Base-by-base conservation (phyloP, 2,329 filamentous ascomycete genomes). In the Colletotrichum truncatum region DNA sequence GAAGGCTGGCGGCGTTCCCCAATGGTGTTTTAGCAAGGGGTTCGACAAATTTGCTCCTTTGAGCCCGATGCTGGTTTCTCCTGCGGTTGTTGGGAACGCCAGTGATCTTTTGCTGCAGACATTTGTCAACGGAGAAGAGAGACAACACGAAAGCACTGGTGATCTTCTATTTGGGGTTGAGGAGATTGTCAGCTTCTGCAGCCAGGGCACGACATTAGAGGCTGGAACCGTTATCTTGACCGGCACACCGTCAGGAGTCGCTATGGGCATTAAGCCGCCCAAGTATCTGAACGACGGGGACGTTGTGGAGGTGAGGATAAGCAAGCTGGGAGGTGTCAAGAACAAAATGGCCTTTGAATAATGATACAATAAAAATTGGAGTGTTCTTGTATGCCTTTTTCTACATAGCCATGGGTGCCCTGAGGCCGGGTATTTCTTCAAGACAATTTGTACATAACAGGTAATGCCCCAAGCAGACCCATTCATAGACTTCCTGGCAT, bases 11-110 rank as follows among this genome's bases (percentile, higher is more conserved):
- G 71, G 73, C 2, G 75, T 77, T 4, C 76, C 76, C 0, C 86
- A 89, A 62, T 88, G 85, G 74, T 87, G 83, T 67, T 83, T 88
- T 62, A 85, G 84, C 54, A 87, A 87, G 72, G 84, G 81, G 0
- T 78, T 82, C 6, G 84, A 88, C 72, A 85, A 82, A 4, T 87
- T 83, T 65, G 86, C 84, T 23, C 85, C 85, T 0, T 81, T 87
- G 69, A 83, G 85, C 0, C 85, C 85, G 1, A 74, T 85, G 8
- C 69, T 80, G 3, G 76, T 80, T 0, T 73, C 73, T 4, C 75
- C 76, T 0, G 39, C 65, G 0, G 61, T 75, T 0, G 72, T 78
- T 1, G 74, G 73, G 0, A 70, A 73, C 36, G 76, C 74, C 4
- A 72, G 71, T 0, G 70, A 70, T 6, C 39, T 78, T 2, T 69